Conservation (phyloP, 2,329 filamentous ascomycete species). For the Colletotrichum filicis region DNA sequence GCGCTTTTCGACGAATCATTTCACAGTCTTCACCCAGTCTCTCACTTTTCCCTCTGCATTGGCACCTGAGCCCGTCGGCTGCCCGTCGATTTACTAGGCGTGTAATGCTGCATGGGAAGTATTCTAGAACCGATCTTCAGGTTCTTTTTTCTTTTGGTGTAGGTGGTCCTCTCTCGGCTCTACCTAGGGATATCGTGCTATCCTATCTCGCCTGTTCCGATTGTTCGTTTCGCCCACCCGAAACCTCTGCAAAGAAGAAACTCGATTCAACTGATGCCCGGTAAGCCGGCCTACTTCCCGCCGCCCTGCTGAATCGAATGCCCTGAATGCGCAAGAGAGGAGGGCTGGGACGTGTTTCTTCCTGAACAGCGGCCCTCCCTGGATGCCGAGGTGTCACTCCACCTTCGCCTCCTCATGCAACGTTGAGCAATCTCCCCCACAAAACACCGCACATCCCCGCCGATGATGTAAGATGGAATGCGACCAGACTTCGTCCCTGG, state of each 20-base stretch:
- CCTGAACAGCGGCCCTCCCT: conserved; percentile 30
- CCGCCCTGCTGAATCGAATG: not conserved
- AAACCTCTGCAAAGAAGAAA: conserved; percentile 5
- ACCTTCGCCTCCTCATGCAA: conserved; percentile 27
- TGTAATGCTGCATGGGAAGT: conserved; percentile 14
- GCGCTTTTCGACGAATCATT: conserved; percentile 19
- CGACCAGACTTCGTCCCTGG: not conserved
- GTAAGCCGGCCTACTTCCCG: conserved; percentile 3
- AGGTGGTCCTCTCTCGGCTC: not conserved
- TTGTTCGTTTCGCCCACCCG: not conserved
- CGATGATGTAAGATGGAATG: conserved; percentile 33
- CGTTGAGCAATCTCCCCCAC: conserved; percentile 21
- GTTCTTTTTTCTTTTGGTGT: not conserved
- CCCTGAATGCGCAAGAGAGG: not conserved
- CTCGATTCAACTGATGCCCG: not conserved
- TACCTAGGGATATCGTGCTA: not conserved
- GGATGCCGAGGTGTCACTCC: conserved; percentile 31
- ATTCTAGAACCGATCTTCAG: conserved; percentile 30
- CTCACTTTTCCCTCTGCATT: not conserved
- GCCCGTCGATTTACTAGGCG: not conserved
- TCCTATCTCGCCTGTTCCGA: not conserved
- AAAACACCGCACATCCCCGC: conserved; percentile 25
- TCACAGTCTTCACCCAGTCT: not conserved
- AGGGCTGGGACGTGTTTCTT: conserved; percentile 31
- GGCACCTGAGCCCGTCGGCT: conserved; percentile 7